Conservation (phyloP, 2,329 filamentous ascomycete species). For the Hyphodiscus sp. region DNA sequence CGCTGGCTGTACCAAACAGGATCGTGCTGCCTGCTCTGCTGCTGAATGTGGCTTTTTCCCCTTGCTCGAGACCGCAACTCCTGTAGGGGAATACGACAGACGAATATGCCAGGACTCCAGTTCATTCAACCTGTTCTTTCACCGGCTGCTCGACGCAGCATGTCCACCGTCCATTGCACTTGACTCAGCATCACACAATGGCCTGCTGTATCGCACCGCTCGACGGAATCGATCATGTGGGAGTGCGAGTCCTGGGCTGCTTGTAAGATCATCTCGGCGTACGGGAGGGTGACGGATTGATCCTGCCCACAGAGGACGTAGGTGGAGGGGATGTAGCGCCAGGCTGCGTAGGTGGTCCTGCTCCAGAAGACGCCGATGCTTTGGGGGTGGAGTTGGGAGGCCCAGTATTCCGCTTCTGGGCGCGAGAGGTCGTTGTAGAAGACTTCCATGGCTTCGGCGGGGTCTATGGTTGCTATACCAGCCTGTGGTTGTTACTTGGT, state of each 20-base stretch:
- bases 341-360: slow-evolving; percentile 13
- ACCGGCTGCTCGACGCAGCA: slow-evolving; percentile 6
- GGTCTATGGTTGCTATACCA: slow-evolving; percentile 28
- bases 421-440: slow-evolving; percentile 37
- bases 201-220: slow-evolving; percentile 12
- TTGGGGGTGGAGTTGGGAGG: slow-evolving; percentile 32
- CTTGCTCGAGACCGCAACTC: background rate
- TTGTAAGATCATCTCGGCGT: slow-evolving; percentile 14
- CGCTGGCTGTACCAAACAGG: too few species aligned
- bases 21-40: too few species aligned
- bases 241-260: slow-evolving; percentile 5
- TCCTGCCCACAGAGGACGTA: slow-evolving; percentile 4
- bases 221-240: slow-evolving; percentile 13
- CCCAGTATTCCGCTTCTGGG: slow-evolving; percentile 32
- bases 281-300: background rate
- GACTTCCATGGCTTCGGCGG: slow-evolving; percentile 30
- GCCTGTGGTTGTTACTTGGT: slow-evolving; percentile 21
- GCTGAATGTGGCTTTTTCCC: background rate
- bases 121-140: slow-evolving; percentile 1
- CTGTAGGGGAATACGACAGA: too few species aligned
- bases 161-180: slow-evolving; percentile 8
- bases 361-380: slow-evolving; percentile 27
- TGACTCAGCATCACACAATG: slow-evolving; percentile 13
- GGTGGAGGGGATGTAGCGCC: slow-evolving; percentile 11
- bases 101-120: background rate